These are phyloP conservation scores for Aspergillus egyptiacus DNA, from an alignment of 495 filamentous ascomycete species.

Conservation along the genomic window DNA sequence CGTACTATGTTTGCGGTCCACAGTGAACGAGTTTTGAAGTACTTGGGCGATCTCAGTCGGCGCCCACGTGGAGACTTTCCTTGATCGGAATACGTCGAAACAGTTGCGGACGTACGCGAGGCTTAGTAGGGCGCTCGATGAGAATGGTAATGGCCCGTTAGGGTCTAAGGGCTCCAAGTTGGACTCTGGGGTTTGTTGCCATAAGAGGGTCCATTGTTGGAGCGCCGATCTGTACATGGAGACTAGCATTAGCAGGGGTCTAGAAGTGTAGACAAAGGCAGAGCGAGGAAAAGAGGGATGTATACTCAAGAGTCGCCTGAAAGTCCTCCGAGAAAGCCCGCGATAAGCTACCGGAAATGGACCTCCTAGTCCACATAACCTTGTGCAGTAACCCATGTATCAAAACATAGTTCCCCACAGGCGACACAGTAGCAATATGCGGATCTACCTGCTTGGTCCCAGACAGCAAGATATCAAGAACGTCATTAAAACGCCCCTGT, in stretches of 20 bases:
- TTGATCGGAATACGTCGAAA: slow-evolving; percentile 27
- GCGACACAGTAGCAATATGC: not conserved
- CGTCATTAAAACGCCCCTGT: not conserved
- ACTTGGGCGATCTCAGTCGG: slow-evolving; percentile 43
- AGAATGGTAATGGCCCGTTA: slow-evolving; percentile 52
- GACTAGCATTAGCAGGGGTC: not conserved
- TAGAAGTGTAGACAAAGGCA: not conserved
- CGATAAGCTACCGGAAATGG: not conserved
- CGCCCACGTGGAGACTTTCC: slow-evolving; percentile 40
- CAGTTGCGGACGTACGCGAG: slow-evolving; percentile 55
- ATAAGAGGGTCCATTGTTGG: slow-evolving; percentile 47
- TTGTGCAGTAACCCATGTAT: not conserved
- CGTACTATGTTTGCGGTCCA: slow-evolving; percentile 41
- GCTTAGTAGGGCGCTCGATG: slow-evolving; percentile 50
- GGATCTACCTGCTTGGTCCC: not conserved
- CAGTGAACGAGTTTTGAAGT: slow-evolving; percentile 33
- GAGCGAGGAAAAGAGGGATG: not conserved
- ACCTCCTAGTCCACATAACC: not conserved
- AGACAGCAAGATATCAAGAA: not conserved
- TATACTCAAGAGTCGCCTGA: not conserved
- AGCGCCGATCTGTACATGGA: slow-evolving; percentile 30
- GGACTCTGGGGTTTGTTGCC: slow-evolving; percentile 41
- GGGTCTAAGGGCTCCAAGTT: slow-evolving; percentile 34
- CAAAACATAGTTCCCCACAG: not conserved
- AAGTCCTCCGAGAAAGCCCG: not conserved